phyloP scores from a whole-genome alignment of 805 yeast genomes.

The Tanozyma kutaoensis region DNA sequence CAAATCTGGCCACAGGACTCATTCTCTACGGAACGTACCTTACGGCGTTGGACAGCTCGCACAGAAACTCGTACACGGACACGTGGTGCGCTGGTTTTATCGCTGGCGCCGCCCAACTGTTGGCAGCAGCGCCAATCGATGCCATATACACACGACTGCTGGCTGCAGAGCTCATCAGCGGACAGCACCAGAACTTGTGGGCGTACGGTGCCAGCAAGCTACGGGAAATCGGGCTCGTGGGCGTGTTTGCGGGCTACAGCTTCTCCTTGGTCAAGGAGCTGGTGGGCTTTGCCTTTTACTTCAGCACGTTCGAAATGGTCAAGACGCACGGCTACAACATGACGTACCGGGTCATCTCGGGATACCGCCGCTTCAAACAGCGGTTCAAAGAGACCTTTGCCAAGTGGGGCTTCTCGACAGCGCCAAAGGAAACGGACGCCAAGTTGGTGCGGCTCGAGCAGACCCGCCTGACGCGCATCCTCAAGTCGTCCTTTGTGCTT shows the following conservation, averaged over 20 bases:
- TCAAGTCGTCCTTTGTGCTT: constrained; percentile 58
- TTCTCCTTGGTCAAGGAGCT: constrained; percentile 66
- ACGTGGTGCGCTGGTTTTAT: constrained; percentile 70
- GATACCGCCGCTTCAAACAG: constrained; percentile 27
- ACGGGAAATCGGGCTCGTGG: constrained; percentile 60
- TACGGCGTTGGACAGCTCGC: constrained; percentile 27
- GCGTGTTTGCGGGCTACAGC: constrained; percentile 86
- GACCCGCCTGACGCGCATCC: constrained; percentile 29
- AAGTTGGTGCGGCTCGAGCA: constrained; percentile 14
- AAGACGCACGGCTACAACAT: constrained; percentile 52
- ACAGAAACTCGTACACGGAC: constrained; percentile 20
- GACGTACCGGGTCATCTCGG: constrained; percentile 31
- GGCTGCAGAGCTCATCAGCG: constrained; percentile 58
- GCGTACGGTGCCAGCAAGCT: constrained; percentile 57
- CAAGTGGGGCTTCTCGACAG: constrained; percentile 7
- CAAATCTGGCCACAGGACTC: constrained; percentile 82
- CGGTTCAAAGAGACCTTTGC: constrained; percentile 7
- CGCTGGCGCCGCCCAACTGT: constrained; percentile 81
- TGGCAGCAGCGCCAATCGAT: constrained; percentile 88
- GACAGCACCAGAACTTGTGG: constrained; percentile 64
- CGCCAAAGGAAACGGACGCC: constrained; percentile 2
- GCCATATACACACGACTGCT: constrained; percentile 77
- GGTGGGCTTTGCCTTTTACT: constrained; percentile 76
- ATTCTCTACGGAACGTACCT: constrained; percentile 77
- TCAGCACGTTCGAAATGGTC: constrained; percentile 65